Percentiles rank a stretch among this genome's conserved stretches.
These are phyloP conservation scores for Wickerhamiella domercqiae DNA, from an alignment of 805 yeast species.

Conservation along the genomic window DNA sequence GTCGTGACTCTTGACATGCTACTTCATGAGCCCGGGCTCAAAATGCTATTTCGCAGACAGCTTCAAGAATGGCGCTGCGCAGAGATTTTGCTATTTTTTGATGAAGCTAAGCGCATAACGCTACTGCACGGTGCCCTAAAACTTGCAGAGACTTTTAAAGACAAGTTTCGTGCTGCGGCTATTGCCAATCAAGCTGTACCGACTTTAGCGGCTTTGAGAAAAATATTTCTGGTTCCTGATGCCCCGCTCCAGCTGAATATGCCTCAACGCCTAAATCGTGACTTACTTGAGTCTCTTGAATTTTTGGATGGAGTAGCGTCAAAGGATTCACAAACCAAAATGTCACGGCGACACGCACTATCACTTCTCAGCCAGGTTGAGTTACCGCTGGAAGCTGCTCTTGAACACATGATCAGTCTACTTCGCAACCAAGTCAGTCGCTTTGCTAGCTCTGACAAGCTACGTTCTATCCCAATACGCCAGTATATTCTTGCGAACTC, in stretches of 20 bases:
- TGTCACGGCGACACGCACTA: background rate
- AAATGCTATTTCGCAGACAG: slow-evolving; percentile 8
- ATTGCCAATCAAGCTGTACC: background rate
- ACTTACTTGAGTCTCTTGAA: background rate
- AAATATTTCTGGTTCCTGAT: slow-evolving; percentile 1
- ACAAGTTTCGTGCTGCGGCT: background rate
- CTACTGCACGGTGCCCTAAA: background rate
- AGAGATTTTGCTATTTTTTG: slow-evolving; percentile 9
- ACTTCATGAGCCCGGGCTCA: slow-evolving; percentile 13
- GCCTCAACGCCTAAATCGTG: background rate
- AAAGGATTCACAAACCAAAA: background rate
- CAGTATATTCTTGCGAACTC: background rate
- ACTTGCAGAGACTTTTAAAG: background rate
- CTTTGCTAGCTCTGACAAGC: background rate
- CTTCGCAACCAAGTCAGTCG: background rate
- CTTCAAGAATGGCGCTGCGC: slow-evolving; percentile 5
- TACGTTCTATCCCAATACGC: background rate
- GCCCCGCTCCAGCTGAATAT: slow-evolving; percentile 11
- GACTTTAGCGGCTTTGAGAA: background rate
- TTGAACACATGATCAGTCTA: background rate
- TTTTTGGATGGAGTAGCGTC: background rate
- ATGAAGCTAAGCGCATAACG: background rate
- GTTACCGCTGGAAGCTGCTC: background rate
- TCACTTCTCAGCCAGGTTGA: background rate
- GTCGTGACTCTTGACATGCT: slow-evolving; percentile 3